Evolutionary conservation across 2,329 filamentous ascomycete genomes (phyloP).

Genomic region (Corynespora cassiicola): DNA sequence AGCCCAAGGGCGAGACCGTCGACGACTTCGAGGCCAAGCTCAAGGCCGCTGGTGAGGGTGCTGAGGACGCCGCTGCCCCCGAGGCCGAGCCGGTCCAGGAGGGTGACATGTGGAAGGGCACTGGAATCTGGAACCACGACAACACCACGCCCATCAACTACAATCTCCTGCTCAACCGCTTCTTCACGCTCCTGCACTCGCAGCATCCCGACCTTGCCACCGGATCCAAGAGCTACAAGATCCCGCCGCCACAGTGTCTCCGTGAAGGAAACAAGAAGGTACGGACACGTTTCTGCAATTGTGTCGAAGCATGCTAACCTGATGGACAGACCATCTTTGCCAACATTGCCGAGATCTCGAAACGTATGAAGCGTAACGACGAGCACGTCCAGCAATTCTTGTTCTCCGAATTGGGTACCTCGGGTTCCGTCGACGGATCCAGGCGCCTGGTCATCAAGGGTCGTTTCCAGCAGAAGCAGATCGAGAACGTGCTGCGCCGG

Average conservation of each 20-base stretch:
- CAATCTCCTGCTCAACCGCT: slow-evolving; percentile 83
- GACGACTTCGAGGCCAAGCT: slow-evolving; percentile 74
- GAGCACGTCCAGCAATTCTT: slow-evolving; percentile 97
- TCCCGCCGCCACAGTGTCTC: slow-evolving; percentile 96
- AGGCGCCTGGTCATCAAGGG: slow-evolving; percentile 97
- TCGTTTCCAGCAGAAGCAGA: slow-evolving; percentile 99
- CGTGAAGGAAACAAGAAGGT: slow-evolving; percentile 93
- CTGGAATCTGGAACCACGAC: slow-evolving; percentile 88
- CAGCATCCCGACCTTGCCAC: slow-evolving; percentile 96
- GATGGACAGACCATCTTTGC: slow-evolving; percentile 85
- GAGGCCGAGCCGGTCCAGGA: slow-evolving; percentile 61
- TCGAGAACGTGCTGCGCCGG: slow-evolving; percentile 94
- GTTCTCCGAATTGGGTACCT: slow-evolving; percentile 98
- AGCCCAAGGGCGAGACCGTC: slow-evolving; percentile 60
- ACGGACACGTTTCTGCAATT: not conserved
- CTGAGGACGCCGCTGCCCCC: slow-evolving; percentile 60
- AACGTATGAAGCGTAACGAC: slow-evolving; percentile 98
- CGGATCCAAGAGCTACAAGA: slow-evolving; percentile 96
- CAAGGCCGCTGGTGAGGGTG: slow-evolving; percentile 62
- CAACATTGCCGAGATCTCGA: slow-evolving; percentile 98
- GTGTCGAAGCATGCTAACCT: slow-evolving; percentile 1
- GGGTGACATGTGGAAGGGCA: slow-evolving; percentile 85
- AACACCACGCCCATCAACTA: slow-evolving; percentile 81
- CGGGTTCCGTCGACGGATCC: slow-evolving; percentile 90
- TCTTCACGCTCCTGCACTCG: slow-evolving; percentile 92